Evolutionary conservation across 352 stramenopile genomes (phyloP).

Genomic region (Thalassiosira exigua): DNA sequence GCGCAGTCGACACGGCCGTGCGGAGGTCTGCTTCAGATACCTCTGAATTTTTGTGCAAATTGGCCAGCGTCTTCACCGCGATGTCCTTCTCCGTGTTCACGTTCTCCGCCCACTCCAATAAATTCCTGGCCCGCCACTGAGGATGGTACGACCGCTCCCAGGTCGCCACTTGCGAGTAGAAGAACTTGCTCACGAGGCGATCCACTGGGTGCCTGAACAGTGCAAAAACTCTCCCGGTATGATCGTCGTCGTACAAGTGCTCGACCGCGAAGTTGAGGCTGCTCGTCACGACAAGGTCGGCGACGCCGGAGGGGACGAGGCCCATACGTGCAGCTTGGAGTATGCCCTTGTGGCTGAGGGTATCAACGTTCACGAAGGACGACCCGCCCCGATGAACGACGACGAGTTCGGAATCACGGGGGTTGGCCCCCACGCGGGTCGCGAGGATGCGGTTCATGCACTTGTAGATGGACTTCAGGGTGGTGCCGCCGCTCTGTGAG

Average conservation of each 20-base stretch:
- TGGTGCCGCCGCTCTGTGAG: conserved; percentile 28
- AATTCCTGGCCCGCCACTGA: conserved; percentile 36
- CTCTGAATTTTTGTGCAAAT: conserved; percentile 2
- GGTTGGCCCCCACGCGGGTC: conserved; percentile 22
- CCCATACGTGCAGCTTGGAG: conserved; percentile 39
- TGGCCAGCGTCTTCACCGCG: conserved; percentile 40
- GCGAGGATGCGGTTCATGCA: conserved; percentile 37
- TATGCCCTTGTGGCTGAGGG: conserved; percentile 37
- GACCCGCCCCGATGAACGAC: conserved; percentile 7
- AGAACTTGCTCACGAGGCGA: conserved; percentile 51
- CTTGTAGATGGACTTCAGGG: conserved; percentile 34
- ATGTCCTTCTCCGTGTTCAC: conserved; percentile 39
- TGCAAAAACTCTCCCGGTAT: conserved; percentile 43
- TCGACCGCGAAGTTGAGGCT: conserved; percentile 22
- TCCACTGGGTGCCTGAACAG: conserved; percentile 58
- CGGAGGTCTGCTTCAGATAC: conserved; percentile 35
- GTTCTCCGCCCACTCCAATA: conserved; percentile 47
- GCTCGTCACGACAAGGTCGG: conserved; percentile 49
- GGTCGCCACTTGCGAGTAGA: conserved; percentile 57
- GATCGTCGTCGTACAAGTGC: conserved; percentile 37
- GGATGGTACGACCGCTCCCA: conserved; percentile 55
- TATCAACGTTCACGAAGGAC: conserved; percentile 63
- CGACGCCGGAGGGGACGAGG: conserved; percentile 11
- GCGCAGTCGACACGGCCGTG: conserved; percentile 45
- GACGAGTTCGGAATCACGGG: conserved; percentile 35